Base-by-base conservation (phyloP, 345 rosid species). In the Abelmoschus esculentus region DNA sequence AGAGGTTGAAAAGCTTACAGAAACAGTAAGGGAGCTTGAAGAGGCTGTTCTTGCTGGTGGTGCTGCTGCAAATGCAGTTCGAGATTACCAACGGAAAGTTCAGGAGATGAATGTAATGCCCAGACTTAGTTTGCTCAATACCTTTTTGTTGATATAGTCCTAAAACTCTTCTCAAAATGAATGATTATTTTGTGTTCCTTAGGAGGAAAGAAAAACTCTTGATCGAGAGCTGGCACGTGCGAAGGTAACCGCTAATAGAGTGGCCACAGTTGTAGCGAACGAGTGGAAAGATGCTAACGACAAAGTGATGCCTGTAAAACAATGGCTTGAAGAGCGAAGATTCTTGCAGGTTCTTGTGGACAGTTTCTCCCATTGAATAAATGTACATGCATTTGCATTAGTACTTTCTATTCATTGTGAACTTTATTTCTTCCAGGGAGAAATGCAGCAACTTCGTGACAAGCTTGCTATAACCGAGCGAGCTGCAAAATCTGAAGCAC, bases 1-100 rank as follows among this genome's bases (percentile, higher is more conserved):
- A 6, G 97, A 95, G 89, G 97, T 95, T 75, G 99, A 95, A 80
- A 95, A 91, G 85, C 92, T 95, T 76, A 89, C 93, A 58, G 97
- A 95, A 82, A 91, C 87, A 57, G 99, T 93, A 62, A 78, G 93
- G 60, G 98, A 93, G 82, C 85, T 93, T 62, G 98, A 93, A 86
- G 97, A 93, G 85, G 97, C 97, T 77, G 98, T 93, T 80, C 98
- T 93, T 75, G 91, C 98, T 62, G 98, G 97, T 70, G 98, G 96
- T 76, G 98, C 96, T 42, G 98, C 97, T 50, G 99, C 98, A 66
- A 93, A 93, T 73, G 97, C 97, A 36, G 98, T 89, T 77, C 84
- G 98, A 82, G 97, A 93, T 80, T 93, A 91, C 79, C 97, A 89
- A 75, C 85, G 98, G 76, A 93, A 89, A 84, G 92, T 95, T 73